Evolutionary conservation across 805 yeast genomes (phyloP).

Genomic region (Saturnispora gosingensis): DNA sequence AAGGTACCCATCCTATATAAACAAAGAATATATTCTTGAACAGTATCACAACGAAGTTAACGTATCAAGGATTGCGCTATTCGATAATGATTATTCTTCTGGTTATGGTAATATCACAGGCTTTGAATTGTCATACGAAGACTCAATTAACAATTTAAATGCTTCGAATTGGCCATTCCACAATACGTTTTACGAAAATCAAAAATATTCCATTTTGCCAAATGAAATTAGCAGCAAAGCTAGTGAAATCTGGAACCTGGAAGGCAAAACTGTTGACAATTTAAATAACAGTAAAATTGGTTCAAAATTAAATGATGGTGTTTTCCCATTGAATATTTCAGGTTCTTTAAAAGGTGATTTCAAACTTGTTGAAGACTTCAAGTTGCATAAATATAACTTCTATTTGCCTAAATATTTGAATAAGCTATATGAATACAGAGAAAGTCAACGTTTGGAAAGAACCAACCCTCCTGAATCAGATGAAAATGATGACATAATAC

Average conservation of each 20-base stretch:
- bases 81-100: conserved; percentile 33
- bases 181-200: conserved; percentile 37
- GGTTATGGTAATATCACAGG: conserved; percentile 75
- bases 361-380: conserved; percentile 7
- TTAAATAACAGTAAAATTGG: conserved; percentile 5
- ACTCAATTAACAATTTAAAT: conserved; percentile 36
- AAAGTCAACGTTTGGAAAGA: conserved; percentile 7
- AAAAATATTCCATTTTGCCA: conserved; percentile 52
- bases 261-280: conserved; percentile 15
- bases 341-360: conserved; percentile 39
- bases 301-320: conserved; percentile 23
- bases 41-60: conserved; percentile 28
- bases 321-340: conserved; percentile 34
- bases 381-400: conserved; percentile 17
- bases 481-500: conserved; percentile 1
- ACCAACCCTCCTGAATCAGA: conserved; percentile 5
- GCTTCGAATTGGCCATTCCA: conserved; percentile 51
- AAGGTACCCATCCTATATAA: conserved; percentile 19
- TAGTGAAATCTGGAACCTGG: conserved; percentile 42
- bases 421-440: conserved; percentile 17
- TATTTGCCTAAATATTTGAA: conserved; percentile 24
- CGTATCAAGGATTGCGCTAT: conserved; percentile 23
- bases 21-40: conserved; percentile 23
- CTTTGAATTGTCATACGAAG: conserved; percentile 54
- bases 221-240: conserved; percentile 42